A percentile compares a stretch with the other conserved stretches of the same genome.
Evolutionary conservation across 805 yeast species (phyloP).

Genomic region (Saccharomyces jurei): DNA sequence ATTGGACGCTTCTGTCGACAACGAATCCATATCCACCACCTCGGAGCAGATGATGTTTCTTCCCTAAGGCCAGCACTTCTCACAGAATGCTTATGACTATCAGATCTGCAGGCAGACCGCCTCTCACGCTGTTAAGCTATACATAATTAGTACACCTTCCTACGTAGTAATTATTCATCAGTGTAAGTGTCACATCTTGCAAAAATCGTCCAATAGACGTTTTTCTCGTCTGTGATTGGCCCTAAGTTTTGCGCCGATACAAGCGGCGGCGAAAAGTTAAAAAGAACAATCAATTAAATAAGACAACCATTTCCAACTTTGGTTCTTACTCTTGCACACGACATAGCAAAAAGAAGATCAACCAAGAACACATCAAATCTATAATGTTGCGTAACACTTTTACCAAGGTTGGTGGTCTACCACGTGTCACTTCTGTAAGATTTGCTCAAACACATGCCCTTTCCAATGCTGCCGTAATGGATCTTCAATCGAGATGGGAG

Average conservation of each 20-base stretch:
- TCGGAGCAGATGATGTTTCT: not conserved
- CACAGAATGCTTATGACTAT: not conserved
- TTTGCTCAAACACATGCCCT: constrained; percentile 48
- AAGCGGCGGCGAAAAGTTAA: not conserved
- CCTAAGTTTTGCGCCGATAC: not conserved
- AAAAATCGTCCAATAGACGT: not conserved
- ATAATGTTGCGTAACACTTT: constrained; percentile 26
- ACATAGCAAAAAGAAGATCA: not conserved
- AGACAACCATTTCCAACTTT: not conserved
- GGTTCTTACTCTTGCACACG: not conserved
- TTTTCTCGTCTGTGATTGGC: not conserved
- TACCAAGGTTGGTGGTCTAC: constrained; percentile 16
- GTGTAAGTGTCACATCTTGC: not conserved
- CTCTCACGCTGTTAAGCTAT: not conserved
- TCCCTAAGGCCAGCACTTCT: not conserved
- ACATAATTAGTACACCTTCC: not conserved
- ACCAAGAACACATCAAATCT: not conserved
- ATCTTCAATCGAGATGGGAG: constrained; percentile 90
- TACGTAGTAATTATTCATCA: not conserved
- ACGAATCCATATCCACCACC: not conserved
- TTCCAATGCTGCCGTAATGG: constrained; percentile 82
- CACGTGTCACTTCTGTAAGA: constrained; percentile 31
- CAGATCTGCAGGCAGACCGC: not conserved
- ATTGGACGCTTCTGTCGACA: not conserved
- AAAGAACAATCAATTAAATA: not conserved